Percentiles rank a stretch among this genome's conserved stretches.
These are phyloP conservation scores for Leishmania arabica DNA, from an alignment of 208 protist species.

Conservation along the genomic window DNA sequence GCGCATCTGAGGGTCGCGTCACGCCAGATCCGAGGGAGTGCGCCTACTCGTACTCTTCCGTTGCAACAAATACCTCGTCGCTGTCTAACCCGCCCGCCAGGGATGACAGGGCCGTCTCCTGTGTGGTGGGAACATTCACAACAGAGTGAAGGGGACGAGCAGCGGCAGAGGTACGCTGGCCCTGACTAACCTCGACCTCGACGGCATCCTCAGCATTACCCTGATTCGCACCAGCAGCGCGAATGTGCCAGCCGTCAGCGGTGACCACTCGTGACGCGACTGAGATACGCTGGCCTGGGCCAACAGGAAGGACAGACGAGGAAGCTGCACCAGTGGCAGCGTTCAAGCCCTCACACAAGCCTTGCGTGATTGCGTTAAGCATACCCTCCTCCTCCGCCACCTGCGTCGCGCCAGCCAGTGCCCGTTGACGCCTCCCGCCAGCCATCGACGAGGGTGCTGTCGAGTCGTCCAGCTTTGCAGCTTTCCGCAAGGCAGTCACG, in stretches of 20 bases:
- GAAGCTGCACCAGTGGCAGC: neutral
- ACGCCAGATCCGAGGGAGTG: neutral
- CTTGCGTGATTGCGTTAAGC: conserved; percentile 43
- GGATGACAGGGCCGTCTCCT: conserved; percentile 57
- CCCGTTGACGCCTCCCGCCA: conserved; percentile 38
- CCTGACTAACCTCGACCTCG: conserved; percentile 21
- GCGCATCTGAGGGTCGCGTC: neutral
- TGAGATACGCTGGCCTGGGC: conserved; percentile 33
- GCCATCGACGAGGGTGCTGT: conserved; percentile 6
- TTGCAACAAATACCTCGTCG: conserved; percentile 80
- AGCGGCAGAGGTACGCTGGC: neutral
- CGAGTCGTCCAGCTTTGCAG: conserved; percentile 67
- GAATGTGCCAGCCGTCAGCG: conserved; percentile 75
- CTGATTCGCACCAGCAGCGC: conserved; percentile 16
- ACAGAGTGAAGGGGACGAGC: conserved; percentile 27
- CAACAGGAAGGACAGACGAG: neutral
- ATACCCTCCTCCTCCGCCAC: conserved; percentile 40
- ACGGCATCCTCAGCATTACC: conserved; percentile 19
- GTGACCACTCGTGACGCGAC: conserved; percentile 53
- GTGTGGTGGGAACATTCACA: conserved; percentile 52
- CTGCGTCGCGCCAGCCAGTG: conserved; percentile 19
- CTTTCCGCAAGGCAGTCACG: conserved; percentile 61
- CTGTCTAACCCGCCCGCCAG: conserved; percentile 44
- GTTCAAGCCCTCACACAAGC: conserved; percentile 4
- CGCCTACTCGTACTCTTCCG: conserved; percentile 74